phyloP scores from a whole-genome alignment of 2,329 filamentous ascomycete genomes.

The Microcyclosporella mali region DNA sequence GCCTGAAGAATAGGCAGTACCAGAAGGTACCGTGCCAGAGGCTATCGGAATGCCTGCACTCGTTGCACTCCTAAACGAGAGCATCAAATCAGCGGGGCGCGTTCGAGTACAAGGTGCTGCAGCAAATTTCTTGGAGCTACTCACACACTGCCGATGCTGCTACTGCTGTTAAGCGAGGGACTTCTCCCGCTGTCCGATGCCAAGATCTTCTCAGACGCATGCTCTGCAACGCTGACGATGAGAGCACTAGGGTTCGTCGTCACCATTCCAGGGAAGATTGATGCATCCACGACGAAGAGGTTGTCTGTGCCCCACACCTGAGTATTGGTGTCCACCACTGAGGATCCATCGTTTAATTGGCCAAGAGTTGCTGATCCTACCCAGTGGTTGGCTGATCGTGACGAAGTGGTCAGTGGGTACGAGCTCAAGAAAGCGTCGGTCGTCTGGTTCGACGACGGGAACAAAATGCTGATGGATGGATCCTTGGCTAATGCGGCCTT shows the following conservation, averaged over 20 bases:
- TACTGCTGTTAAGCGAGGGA: too few species aligned
- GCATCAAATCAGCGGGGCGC: too few species aligned
- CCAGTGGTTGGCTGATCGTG: constrained; percentile 43
- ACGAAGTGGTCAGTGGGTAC: constrained; percentile 34
- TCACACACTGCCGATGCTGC: too few species aligned
- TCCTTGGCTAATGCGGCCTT: constrained; percentile 50
- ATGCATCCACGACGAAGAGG: constrained; percentile 61
- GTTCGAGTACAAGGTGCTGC: too few species aligned
- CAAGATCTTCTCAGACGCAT: constrained; percentile 50
- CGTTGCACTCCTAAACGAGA: not conserved
- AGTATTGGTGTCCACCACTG: constrained; percentile 47
- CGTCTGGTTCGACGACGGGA: constrained; percentile 48
- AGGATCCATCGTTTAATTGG: constrained; percentile 37
- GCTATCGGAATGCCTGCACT: not conserved
- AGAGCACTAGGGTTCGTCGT: constrained; percentile 62
- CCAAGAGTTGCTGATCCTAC: too few species aligned
- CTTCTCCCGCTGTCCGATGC: constrained; percentile 27
- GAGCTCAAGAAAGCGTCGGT: constrained; percentile 52
- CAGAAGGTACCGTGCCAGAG: constrained; percentile 1
- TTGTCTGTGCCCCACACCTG: constrained; percentile 58
- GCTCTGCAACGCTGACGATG: constrained; percentile 60
- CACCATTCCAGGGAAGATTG: constrained; percentile 63
- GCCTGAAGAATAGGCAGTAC: constrained; percentile 1
- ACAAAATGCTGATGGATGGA: constrained; percentile 50
- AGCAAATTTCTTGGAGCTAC: not conserved